Percentiles rank a stretch among this genome's conserved stretches.
Conservation (phyloP, 495 filamentous ascomycete genomes). For the Echria macrotheca region DNA sequence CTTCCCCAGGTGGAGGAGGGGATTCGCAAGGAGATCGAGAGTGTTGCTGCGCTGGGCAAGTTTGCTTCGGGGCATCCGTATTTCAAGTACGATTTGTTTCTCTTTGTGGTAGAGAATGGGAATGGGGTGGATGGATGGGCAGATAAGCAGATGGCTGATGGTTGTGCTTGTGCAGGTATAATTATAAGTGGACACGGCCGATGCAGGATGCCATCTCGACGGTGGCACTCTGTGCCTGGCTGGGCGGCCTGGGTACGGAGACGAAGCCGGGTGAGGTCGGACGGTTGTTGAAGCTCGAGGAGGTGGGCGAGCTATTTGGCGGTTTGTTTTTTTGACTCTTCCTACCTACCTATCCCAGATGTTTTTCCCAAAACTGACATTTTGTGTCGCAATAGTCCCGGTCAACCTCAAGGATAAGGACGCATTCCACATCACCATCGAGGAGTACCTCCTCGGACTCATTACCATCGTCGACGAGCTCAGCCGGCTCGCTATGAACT, state of each 20-base stretch:
- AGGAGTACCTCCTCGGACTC: constrained; percentile 88
- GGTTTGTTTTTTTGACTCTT: constrained; percentile 46
- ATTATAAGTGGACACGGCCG: constrained; percentile 74
- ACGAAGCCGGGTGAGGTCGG: constrained; percentile 41
- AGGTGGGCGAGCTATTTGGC: constrained; percentile 70
- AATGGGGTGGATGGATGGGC: neutral
- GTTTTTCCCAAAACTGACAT: too few species aligned
- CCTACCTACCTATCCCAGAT: too few species aligned
- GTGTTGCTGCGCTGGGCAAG: constrained; percentile 54
- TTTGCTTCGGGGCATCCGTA: constrained; percentile 82
- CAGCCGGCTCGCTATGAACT: constrained; percentile 87
- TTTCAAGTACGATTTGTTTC: constrained; percentile 63
- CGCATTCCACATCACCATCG: constrained; percentile 89
- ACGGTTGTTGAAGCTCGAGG: constrained; percentile 78
- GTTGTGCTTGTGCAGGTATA: too few species aligned
- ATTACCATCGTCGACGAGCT: constrained; percentile 87
- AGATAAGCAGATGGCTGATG: too few species aligned
- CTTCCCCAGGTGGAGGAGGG: constrained; percentile 48
- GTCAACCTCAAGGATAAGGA: constrained; percentile 88
- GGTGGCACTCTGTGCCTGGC: constrained; percentile 70
- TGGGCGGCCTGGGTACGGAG: constrained; percentile 54
- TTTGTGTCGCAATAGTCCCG: too few species aligned
- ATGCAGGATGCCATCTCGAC: constrained; percentile 75
- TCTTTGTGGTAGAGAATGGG: neutral
- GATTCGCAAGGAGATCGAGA: constrained; percentile 53